These are phyloP conservation scores for Singerocomus inundabilis DNA, from an alignment of 1,284 basidiomycete genomes.

Conservation along the genomic window DNA sequence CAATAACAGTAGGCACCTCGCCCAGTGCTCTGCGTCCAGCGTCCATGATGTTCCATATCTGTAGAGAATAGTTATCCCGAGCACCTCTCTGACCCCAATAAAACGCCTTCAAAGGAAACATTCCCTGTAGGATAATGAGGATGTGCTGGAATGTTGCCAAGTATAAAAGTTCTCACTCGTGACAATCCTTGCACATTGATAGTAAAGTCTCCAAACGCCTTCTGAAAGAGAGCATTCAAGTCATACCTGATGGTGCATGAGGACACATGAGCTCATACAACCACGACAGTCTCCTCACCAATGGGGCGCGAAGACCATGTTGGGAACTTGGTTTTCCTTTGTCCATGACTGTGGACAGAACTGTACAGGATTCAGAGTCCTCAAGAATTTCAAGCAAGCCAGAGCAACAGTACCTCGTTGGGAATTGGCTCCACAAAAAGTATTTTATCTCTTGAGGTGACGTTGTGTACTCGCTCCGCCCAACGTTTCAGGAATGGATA, in stretches of 20 bases:
- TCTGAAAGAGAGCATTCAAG: constrained; percentile 79
- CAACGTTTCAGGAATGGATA: constrained; percentile 79
- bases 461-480: constrained; percentile 61
- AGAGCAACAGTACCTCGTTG: constrained; percentile 68
- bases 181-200: constrained; percentile 90
- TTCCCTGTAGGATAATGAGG: constrained; percentile 54
- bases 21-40: constrained; percentile 66
- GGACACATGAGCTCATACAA: not conserved
- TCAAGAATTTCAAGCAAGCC: not conserved
- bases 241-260: constrained; percentile 74
- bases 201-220: constrained; percentile 78
- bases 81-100: constrained; percentile 86
- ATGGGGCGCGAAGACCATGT: constrained; percentile 89
- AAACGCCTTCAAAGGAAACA: constrained; percentile 76
- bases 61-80: constrained; percentile 77
- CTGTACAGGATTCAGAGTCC: constrained; percentile 38
- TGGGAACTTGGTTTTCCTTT: constrained; percentile 54
- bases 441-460: constrained; percentile 57
- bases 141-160: not conserved
- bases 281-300: constrained; percentile 53
- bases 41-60: constrained; percentile 79
- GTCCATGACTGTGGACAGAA: constrained; percentile 81
- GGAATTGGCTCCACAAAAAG: constrained; percentile 84
- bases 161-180: constrained; percentile 47
- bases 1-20: constrained; percentile 79